Evolutionary conservation across 345 rosid species (phyloP).

Genomic region (Aquilaria malaccensis): DNA sequence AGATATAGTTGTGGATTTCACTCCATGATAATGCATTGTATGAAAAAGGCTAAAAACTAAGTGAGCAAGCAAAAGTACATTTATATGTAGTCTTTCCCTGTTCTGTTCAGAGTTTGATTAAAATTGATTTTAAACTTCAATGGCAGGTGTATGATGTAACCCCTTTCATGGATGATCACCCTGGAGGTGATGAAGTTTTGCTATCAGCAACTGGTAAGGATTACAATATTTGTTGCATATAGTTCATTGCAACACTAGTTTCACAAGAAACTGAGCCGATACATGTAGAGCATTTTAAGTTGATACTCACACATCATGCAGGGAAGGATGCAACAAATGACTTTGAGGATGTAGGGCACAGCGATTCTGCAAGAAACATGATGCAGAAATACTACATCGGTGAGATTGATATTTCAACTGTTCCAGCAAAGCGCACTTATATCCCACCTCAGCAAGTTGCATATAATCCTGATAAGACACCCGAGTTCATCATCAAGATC

Average conservation of each 20-base stretch:
- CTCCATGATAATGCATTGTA: no score
- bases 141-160: constrained; percentile 90
- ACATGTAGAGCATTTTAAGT: not conserved
- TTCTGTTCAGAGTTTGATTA: no score
- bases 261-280: not conserved
- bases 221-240: not conserved
- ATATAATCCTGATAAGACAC: constrained; percentile 51
- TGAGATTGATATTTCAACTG: constrained; percentile 51
- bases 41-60: no score
- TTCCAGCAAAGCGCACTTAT: constrained; percentile 48
- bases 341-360: constrained; percentile 95
- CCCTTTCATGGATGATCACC: constrained; percentile 97
- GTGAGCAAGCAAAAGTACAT: no score
- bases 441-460: constrained; percentile 42
- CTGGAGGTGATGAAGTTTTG: constrained; percentile 97
- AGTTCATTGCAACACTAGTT: not conserved
- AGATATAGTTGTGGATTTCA: no score
- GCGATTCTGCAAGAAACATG: constrained; percentile 81
- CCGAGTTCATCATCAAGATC: constrained; percentile 63
- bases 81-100: no score
- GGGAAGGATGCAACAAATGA: constrained; percentile 93
- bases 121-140: no score
- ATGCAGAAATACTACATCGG: constrained; percentile 72
- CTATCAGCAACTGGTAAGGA: constrained; percentile 74
- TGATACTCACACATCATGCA: constrained; percentile 13